These are phyloP conservation scores for Iberis pinnata DNA, from an alignment of 345 rosid species.

Conservation along the genomic window DNA sequence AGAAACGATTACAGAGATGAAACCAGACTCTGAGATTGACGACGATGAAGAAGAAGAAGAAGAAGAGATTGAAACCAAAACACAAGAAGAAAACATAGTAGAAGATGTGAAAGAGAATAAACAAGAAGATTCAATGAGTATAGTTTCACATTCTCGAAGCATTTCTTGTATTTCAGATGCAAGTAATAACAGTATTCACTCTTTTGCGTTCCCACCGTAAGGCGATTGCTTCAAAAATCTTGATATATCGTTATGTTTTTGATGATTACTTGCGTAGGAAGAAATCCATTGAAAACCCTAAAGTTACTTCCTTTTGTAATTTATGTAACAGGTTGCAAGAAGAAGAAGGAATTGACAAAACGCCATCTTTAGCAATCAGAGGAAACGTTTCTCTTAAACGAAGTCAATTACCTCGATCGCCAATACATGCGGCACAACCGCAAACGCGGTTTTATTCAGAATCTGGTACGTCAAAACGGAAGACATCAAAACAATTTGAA, in stretches of 20 bases:
- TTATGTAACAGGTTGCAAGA: conserved; percentile 34
- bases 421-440: not conserved
- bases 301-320: not conserved
- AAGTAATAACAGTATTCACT: conserved; percentile 39
- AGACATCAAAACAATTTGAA: not conserved
- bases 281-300: conserved; percentile 10
- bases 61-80: conserved; percentile 1
- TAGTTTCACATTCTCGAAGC: conserved; percentile 21
- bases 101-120: conserved; percentile 12
- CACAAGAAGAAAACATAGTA: not conserved
- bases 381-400: not conserved
- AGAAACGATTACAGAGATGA: not conserved
- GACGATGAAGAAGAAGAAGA: not conserved
- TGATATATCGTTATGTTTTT: not conserved
- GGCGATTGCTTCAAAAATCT: conserved; percentile 1
- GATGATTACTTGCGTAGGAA: not conserved
- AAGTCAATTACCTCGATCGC: conserved; percentile 19
- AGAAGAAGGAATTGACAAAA: conserved; percentile 18
- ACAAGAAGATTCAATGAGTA: conserved; percentile 10
- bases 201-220: conserved; percentile 76
- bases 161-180: conserved; percentile 34
- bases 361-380: conserved; percentile 20
- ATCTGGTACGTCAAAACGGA: not conserved
- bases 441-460: conserved; percentile 4
- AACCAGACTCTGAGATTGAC: conserved; percentile 8